These are phyloP conservation scores for Oryza longistaminata DNA, from an alignment of 176 grass and related monocot species.

Conservation along the genomic window DNA sequence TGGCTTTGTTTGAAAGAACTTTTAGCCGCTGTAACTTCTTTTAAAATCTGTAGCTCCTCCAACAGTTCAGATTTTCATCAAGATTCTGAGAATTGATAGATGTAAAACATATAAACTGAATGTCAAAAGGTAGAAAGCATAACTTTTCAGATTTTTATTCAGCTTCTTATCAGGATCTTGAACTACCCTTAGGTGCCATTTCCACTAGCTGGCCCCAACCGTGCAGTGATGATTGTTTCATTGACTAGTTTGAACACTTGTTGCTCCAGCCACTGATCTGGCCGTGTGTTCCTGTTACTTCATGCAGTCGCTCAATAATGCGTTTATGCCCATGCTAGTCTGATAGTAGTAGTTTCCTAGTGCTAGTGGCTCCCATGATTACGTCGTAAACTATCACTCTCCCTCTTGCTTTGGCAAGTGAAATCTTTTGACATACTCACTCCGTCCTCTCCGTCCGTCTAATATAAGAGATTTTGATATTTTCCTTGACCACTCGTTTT, in stretches of 20 bases:
- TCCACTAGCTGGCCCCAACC: neutral
- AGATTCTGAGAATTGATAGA: too few species aligned
- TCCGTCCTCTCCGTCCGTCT: too few species aligned
- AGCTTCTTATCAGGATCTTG: too few species aligned
- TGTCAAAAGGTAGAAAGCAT: too few species aligned
- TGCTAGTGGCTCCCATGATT: neutral
- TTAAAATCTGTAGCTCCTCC: too few species aligned
- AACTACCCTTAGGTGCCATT: neutral
- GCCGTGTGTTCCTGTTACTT: neutral
- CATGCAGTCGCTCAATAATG: neutral
- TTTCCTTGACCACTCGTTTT: too few species aligned
- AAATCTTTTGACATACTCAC: neutral
- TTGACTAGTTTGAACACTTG: neutral
- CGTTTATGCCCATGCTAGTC: neutral
- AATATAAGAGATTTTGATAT: too few species aligned
- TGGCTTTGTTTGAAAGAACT: too few species aligned
- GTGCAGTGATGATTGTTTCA: neutral
- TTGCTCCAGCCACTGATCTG: neutral
- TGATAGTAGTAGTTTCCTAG: neutral
- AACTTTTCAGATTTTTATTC: too few species aligned
- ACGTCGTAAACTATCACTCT: neutral
- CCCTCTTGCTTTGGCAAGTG: neutral
- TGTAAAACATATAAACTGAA: too few species aligned
- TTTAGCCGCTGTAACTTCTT: too few species aligned
- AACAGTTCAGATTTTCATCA: too few species aligned